Conservation (phyloP, 352 stramenopile genomes). For the Globisporangium okanoganense region DNA sequence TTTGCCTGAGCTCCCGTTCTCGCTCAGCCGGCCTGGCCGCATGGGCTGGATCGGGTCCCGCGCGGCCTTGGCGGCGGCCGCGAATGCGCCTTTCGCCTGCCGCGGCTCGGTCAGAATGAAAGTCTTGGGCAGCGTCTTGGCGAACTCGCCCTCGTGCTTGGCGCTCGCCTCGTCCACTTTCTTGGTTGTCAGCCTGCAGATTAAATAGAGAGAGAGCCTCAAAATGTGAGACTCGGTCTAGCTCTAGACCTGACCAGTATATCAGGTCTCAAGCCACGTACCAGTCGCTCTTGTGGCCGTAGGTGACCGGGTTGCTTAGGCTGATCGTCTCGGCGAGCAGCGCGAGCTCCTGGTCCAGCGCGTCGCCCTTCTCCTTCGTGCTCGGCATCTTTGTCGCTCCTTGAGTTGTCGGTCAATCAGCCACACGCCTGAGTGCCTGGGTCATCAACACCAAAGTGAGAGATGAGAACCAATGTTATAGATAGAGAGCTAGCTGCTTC, state of each 20-base stretch:
- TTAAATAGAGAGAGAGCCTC: no score
- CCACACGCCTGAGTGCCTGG: not conserved
- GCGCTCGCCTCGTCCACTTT: constrained; percentile 28
- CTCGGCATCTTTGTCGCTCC: not conserved
- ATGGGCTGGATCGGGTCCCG: constrained; percentile 54
- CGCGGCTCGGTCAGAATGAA: constrained; percentile 66
- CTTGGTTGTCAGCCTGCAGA: constrained; percentile 46
- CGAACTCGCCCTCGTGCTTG: constrained; percentile 40
- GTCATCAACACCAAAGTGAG: not conserved
- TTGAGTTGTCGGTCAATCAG: not conserved
- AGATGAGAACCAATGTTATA: not conserved
- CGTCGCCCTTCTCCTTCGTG: constrained; percentile 29
- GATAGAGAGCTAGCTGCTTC: not conserved
- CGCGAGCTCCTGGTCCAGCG: constrained; percentile 62
- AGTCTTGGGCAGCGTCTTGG: constrained; percentile 49
- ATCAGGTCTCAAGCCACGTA: constrained; percentile 19
- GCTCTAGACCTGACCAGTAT: not conserved
- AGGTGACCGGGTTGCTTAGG: constrained; percentile 78
- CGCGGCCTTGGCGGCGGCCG: constrained; percentile 40
- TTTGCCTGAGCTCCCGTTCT: constrained; percentile 31
- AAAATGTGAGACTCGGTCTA: not conserved
- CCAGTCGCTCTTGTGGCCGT: constrained; percentile 66
- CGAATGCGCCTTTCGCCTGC: constrained; percentile 40
- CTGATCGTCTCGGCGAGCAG: constrained; percentile 67
- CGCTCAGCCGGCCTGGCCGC: constrained; percentile 32